phyloP scores from a whole-genome alignment of 2,329 filamentous ascomycete genomes.

The Colletotrichum theobromicola region DNA sequence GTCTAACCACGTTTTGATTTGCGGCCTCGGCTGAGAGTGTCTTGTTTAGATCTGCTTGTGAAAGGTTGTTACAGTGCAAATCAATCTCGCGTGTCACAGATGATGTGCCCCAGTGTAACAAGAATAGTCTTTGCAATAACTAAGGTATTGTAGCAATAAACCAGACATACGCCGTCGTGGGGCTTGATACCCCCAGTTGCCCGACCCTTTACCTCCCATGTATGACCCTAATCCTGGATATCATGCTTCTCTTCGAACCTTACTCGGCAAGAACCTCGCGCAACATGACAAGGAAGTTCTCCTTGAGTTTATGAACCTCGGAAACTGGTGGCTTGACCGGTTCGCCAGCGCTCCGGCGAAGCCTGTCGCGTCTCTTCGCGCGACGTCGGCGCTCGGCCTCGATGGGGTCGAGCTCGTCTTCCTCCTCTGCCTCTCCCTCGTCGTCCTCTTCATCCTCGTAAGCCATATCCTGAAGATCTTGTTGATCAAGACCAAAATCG shows the following conservation, averaged over 20 bases:
- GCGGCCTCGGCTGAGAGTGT: not conserved
- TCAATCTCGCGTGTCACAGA: not conserved
- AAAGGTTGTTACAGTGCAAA: not conserved
- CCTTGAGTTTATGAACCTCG: slow-evolving; percentile 81
- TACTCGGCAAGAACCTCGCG: slow-evolving; percentile 80
- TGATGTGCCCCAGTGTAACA: not conserved
- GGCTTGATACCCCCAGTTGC: slow-evolving; percentile 12
- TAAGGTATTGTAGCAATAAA: slow-evolving; percentile 3
- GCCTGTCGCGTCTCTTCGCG: slow-evolving; percentile 77
- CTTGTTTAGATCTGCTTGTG: not conserved
- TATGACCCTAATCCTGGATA: slow-evolving; percentile 7
- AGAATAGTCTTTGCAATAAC: not conserved
- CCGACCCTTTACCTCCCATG: slow-evolving; percentile 6
- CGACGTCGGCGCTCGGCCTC: slow-evolving; percentile 82
- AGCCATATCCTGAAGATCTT: slow-evolving; percentile 85
- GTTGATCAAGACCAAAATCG: slow-evolving; percentile 89
- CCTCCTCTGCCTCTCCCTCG: slow-evolving; percentile 70
- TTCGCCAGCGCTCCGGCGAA: slow-evolving; percentile 82
- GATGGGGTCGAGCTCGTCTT: slow-evolving; percentile 86
- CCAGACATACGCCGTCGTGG: slow-evolving; percentile 5
- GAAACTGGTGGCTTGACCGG: slow-evolving; percentile 79
- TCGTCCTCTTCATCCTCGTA: slow-evolving; percentile 75
- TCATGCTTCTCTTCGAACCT: slow-evolving; percentile 4
- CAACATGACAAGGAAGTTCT: slow-evolving; percentile 83
- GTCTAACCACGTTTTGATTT: not conserved